These are phyloP conservation scores for Sedum album DNA, from an alignment of 164 flowering plant species.

Conservation along the genomic window DNA sequence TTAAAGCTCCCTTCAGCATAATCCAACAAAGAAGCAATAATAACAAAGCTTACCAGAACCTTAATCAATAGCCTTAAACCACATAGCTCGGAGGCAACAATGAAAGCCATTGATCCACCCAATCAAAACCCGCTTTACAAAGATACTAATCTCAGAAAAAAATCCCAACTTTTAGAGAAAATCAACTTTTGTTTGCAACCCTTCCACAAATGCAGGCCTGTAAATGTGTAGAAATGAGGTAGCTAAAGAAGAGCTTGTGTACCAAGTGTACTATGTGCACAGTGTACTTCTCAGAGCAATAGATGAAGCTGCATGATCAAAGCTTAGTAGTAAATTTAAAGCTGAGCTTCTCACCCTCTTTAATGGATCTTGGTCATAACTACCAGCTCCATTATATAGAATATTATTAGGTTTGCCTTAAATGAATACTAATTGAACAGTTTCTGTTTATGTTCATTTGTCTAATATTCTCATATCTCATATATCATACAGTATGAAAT, in stretches of 20 bases:
- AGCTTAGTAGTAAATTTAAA: too few species aligned
- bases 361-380: background rate
- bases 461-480: too few species aligned
- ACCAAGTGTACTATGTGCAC: background rate
- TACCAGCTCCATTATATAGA: background rate
- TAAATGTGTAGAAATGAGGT: background rate
- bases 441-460: background rate
- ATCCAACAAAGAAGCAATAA: constrained; percentile 10
- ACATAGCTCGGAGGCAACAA: constrained; percentile 5
- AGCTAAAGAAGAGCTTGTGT: background rate
- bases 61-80: constrained; percentile 1
- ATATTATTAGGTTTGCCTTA: too few species aligned
- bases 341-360: background rate
- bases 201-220: background rate
- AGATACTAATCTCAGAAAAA: background rate
- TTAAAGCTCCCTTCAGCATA: constrained; percentile 7
- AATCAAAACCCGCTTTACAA: background rate
- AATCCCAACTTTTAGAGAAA: background rate
- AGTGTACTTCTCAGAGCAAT: background rate
- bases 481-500: too few species aligned
- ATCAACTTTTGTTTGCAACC: background rate
- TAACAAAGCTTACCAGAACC: constrained; percentile 12
- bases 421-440: background rate
- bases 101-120: constrained; percentile 13
- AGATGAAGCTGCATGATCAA: background rate